A percentile compares a stretch with the other conserved stretches of the same genome.
Conservation (phyloP, 1,284 basidiomycete genomes). For the Cystobasidiaceae sp. region DNA sequence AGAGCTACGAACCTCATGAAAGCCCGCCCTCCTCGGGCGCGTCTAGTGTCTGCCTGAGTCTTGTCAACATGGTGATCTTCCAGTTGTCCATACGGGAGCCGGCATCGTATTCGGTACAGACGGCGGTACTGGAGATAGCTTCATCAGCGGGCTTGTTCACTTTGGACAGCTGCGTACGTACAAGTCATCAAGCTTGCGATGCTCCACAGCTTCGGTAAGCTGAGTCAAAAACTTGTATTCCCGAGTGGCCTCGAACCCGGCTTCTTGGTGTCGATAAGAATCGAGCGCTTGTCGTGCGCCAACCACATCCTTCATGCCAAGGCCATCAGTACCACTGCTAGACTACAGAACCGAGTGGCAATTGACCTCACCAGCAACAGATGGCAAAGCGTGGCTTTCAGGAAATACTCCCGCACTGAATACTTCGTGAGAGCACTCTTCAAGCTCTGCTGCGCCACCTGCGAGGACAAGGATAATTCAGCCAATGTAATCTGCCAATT, state of each 20-base stretch:
- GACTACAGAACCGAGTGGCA: constrained; percentile 42
- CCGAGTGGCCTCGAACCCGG: constrained; percentile 74
- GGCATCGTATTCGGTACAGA: constrained; percentile 77
- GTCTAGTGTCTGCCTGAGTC: constrained; percentile 75
- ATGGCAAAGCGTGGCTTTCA: constrained; percentile 79
- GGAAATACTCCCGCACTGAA: constrained; percentile 97
- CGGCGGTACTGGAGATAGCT: constrained; percentile 38
- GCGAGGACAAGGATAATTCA: constrained; percentile 47
- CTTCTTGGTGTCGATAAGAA: constrained; percentile 69
- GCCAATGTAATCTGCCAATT: neutral
- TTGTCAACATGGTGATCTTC: constrained; percentile 83
- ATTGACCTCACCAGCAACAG: constrained; percentile 71
- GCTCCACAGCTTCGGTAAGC: constrained; percentile 71
- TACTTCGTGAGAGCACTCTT: constrained; percentile 87
- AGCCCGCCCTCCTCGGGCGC: constrained; percentile 48
- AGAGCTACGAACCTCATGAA: neutral
- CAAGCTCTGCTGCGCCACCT: constrained; percentile 82
- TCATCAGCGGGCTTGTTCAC: neutral
- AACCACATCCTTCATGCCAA: constrained; percentile 64
- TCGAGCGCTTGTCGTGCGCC: constrained; percentile 70
- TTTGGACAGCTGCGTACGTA: neutral
- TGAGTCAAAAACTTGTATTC: constrained; percentile 80
- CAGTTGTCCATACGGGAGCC: constrained; percentile 86
- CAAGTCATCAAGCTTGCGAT: constrained; percentile 70
- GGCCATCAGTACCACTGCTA: neutral